Evolutionary conservation across 1,139 yeast species (phyloP), one percentile per base, ranked within the genome.

Genomic region (Diutina siamensis): DNA sequence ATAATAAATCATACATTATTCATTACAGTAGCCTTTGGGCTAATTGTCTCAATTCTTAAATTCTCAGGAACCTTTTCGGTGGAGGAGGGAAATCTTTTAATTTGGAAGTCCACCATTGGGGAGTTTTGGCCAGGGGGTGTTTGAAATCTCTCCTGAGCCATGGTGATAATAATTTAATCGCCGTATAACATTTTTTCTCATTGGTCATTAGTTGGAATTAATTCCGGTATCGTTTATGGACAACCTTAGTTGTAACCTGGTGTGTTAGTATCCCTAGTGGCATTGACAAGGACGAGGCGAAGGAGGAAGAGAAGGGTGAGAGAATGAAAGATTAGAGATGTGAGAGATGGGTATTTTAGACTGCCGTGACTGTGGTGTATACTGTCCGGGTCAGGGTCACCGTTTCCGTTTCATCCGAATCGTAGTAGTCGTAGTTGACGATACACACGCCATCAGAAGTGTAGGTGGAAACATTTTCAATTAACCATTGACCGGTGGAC

Each of bases 191-290:
- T n/a, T n/a, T n/a, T n/a, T n/a, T n/a, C n/a, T n/a, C n/a, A n/a
- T n/a, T n/a, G n/a, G n/a, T n/a, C n/a, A n/a, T n/a, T n/a, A n/a
- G n/a, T n/a, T n/a, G n/a, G n/a, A n/a, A n/a, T n/a, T n/a, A n/a
- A n/a, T n/a, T n/a, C n/a, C n/a, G n/a, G n/a, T n/a, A n/a, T n/a
- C n/a, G n/a, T n/a, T n/a, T n/a, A n/a, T n/a, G n/a, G n/a, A n/a
- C n/a, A n/a, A n/a, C n/a, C n/a, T n/a, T n/a, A n/a, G n/a, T n/a
- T n/a, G n/a, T n/a, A 25, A 25, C 10, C 38, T 35, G 18, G 22
- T 35, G 9, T 35, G 42, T 38, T 38, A 38, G 33, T 38, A 25
- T 25, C 42, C 42, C 42, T 38, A 38, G 42, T 38, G 42, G 20
- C 42, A 36, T 25, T 15, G 42, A 25, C 28, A 25, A 25, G 33